phyloP scores from a whole-genome alignment of 257 asterid genomes.

The Linderniella brevidens region DNA sequence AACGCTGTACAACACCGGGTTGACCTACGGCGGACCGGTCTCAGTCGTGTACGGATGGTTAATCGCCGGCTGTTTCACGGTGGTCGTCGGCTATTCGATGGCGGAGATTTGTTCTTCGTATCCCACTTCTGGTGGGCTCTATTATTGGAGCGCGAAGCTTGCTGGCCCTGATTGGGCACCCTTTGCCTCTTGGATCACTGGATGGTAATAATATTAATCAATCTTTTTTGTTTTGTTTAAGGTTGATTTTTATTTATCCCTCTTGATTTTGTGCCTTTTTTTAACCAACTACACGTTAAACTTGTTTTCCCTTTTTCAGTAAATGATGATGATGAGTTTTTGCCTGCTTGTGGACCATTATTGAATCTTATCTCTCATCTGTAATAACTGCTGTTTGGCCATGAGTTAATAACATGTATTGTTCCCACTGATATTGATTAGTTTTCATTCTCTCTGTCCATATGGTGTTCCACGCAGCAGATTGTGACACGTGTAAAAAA shows the following conservation, averaged over 20 bases:
- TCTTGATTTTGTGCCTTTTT: too few species aligned
- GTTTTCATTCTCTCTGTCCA: too few species aligned
- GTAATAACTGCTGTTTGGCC: neutral
- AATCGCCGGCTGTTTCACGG: constrained; percentile 61
- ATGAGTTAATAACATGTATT: too few species aligned
- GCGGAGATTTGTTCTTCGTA: constrained; percentile 95
- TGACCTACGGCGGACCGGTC: constrained; percentile 80
- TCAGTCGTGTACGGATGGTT: constrained; percentile 83
- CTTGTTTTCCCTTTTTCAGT: neutral
- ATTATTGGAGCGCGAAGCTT: constrained; percentile 96
- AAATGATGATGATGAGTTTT: too few species aligned
- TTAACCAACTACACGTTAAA: neutral
- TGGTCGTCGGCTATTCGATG: constrained; percentile 82
- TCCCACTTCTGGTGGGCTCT: constrained; percentile 97
- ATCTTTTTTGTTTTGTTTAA: too few species aligned
- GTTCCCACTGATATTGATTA: too few species aligned
- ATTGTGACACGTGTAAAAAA: too few species aligned
- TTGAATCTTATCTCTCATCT: too few species aligned
- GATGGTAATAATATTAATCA: constrained; percentile 38
- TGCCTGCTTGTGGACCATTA: too few species aligned
- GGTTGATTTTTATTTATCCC: too few species aligned
- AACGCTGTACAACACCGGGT: constrained; percentile 69
- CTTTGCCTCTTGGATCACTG: constrained; percentile 96
- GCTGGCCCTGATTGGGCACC: constrained; percentile 98
- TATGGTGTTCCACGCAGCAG: too few species aligned